Conservation (phyloP, 768 basidiomycete genomes). For the Mycena kentingensis region DNA sequence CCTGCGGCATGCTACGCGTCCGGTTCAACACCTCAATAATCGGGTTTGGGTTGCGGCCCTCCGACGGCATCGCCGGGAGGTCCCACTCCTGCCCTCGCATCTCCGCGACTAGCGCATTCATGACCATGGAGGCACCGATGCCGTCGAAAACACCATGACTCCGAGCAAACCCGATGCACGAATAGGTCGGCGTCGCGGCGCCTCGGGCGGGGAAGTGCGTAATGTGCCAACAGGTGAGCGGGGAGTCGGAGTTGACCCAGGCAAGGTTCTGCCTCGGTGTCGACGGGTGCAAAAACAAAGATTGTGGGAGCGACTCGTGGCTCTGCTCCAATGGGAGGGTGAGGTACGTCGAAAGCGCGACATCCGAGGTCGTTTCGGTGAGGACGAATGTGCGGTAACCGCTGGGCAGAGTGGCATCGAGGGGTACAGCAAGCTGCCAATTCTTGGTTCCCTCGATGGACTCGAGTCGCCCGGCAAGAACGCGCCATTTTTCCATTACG, state of each 20-base stretch:
- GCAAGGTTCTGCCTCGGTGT: slow-evolving; percentile 39
- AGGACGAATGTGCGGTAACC: slow-evolving; percentile 39
- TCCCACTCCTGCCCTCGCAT: slow-evolving; percentile 39
- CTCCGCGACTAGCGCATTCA: slow-evolving; percentile 43
- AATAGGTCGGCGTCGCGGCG: slow-evolving; percentile 31
- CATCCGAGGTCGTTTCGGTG: slow-evolving; percentile 35
- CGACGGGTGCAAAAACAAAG: slow-evolving; percentile 40
- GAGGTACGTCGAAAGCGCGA: slow-evolving; percentile 40
- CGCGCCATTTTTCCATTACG: slow-evolving; percentile 37
- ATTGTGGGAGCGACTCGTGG: slow-evolving; percentile 38
- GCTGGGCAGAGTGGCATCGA: slow-evolving; percentile 34
- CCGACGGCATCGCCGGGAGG: slow-evolving; percentile 35
- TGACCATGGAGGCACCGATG: slow-evolving; percentile 38
- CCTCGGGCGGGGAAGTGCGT: slow-evolving; percentile 39
- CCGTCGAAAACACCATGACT: slow-evolving; percentile 48
- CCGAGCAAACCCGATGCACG: slow-evolving; percentile 44
- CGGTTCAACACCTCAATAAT: slow-evolving; percentile 33
- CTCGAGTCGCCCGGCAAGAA: slow-evolving; percentile 34
- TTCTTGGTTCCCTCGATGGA: slow-evolving; percentile 28
- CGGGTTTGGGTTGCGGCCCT: slow-evolving; percentile 37
- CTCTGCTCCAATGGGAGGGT: slow-evolving; percentile 34
- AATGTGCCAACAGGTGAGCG: slow-evolving; percentile 48
- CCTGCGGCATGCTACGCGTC: neutral
- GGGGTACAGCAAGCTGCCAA: slow-evolving; percentile 41
- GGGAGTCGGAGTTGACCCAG: slow-evolving; percentile 38